Percentiles rank a stretch among this genome's conserved stretches.
These are phyloP conservation scores for Phialocephala subalpina DNA, from an alignment of 2,329 filamentous ascomycete species.

Conservation along the genomic window DNA sequence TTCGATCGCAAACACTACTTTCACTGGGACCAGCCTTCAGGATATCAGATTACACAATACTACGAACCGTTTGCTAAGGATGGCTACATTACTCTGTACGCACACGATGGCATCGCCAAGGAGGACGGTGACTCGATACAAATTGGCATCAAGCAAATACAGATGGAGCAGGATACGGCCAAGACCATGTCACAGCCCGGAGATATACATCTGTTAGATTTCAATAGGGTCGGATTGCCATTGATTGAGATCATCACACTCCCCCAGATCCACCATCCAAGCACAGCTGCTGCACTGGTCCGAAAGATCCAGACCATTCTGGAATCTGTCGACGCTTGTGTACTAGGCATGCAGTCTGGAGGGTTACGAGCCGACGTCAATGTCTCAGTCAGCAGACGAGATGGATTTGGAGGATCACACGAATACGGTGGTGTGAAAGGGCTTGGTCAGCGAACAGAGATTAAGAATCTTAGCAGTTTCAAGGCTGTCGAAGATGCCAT, in stretches of 20 bases:
- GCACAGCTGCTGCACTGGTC: constrained; percentile 87
- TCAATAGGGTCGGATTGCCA: constrained; percentile 91
- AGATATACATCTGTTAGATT: constrained; percentile 82
- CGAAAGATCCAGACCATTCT: constrained; percentile 87
- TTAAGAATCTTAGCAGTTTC: constrained; percentile 96
- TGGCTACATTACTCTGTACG: constrained; percentile 74
- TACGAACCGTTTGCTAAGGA: constrained; percentile 77
- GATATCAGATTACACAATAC: constrained; percentile 98
- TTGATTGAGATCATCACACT: constrained; percentile 95
- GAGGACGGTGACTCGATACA: constrained; percentile 75
- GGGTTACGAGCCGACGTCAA: constrained; percentile 95
- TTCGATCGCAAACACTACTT: constrained; percentile 99
- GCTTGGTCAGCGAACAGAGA: constrained; percentile 90
- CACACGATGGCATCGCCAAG: constrained; percentile 80
- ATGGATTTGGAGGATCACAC: constrained; percentile 42
- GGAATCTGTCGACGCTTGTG: constrained; percentile 82
- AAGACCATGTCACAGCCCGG: constrained; percentile 86
- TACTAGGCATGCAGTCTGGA: constrained; percentile 91
- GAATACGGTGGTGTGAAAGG: constrained; percentile 65
- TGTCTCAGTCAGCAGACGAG: constrained; percentile 78
- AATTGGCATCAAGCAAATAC: constrained; percentile 90
- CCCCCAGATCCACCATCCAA: constrained; percentile 86
- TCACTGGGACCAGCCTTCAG: constrained; percentile 96
- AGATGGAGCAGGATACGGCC: constrained; percentile 97
- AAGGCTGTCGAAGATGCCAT: constrained; percentile 96